Base-by-base conservation (phyloP, 495 filamentous ascomycete species). In the Chaetomium cochliodes region DNA sequence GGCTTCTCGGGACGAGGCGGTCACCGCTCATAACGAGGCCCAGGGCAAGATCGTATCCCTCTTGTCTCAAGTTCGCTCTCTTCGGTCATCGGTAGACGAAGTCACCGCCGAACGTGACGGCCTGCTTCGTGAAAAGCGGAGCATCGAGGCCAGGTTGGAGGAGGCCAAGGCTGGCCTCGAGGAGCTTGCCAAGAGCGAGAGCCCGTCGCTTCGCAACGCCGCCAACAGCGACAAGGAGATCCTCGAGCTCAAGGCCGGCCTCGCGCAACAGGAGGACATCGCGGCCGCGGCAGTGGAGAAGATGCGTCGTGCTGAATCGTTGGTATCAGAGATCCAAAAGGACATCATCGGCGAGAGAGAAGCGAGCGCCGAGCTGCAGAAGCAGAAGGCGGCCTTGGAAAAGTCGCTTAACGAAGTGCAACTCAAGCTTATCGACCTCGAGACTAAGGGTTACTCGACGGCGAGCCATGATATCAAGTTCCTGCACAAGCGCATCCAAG, bases 381-480 rank as follows among this genome's bases (percentile, higher is more conserved):
- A 93, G 76, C 92, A 98, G 62, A 98, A 97, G 77, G 90, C 91
- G 1, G 84, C 84, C 0, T 77, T 98, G 49, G 96, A 98, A 78
- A 98, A 97, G 79, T 82, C 85, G 28, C 82, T 94, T 62, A 98
- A 92, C 79, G 94, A 98, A 75, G 79, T 93, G 50, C 94, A 98
- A 76, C 81, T 98, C 28, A 86, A 87, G 65, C 86, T 96, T 52
- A 89, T 98, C 47, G 94, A 98, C 67, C 78, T 98, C 51, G 94
- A 98, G 76, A 98, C 94, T 26, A 98, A 97, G 82, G 91, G 92
- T 58, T 98, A 97, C 76, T 92, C 92, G 28, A 93, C 85, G 62
- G 92, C 90, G 51, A 96, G 92, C 71, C 91, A 97, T 64, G 94
- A 98, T 76, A 91, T 98, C 65, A 87, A 92, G 66, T 98, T 98